Evolutionary conservation across 1,139 yeast genomes (phyloP), one percentile per base, ranked within the genome.

Genomic region (Suhomyces bolitotheri): DNA sequence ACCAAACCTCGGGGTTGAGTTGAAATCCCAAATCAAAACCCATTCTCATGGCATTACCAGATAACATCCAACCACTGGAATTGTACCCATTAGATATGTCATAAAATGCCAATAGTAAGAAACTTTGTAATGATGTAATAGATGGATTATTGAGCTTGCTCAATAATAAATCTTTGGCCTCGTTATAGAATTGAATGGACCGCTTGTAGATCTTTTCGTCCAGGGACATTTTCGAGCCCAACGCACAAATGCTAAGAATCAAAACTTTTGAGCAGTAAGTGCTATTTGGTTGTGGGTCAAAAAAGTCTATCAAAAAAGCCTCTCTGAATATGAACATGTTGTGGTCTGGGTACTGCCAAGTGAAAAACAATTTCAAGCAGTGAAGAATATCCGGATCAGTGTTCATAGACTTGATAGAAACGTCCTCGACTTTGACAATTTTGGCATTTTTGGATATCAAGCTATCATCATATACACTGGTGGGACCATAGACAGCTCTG

Each of bases 11-110:
- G 1, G 85, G 84, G 41, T 78, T 73, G 33, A 79, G 58, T 51
- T 80, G 83, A 50, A 80, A 80, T 1, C 85, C 85, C 46, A 80
- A 60, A 47, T 79, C 83, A 45, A 68, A 76, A 1, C 86, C 85
- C 70, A 80, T 80, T 45, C 84, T 59, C 51, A 78, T 73, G 2
- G 82, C 84, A 40, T 74, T 63, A 1, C 84, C 85, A 20, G 76
- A 68, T 16, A 76, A 58, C 70, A 78, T 70, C 85, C 84, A 79
- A 3, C 82, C 81, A 42, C 76, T 64, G 5, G 80, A 71, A 46
- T 75, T 74, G 39, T 69, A 64, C 1, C 82, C 82, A 43, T 66
- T 66, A 39, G 78, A 76, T 17, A 77, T 75, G 51, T 79, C 84
- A 49, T 73, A 76, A 41, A 76, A 70, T 9, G 81, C 79, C 15